Percentiles rank a stretch among this genome's conserved stretches.
phyloP scores from a whole-genome alignment of 768 basidiomycete species.

The Sutorius australiensis region DNA sequence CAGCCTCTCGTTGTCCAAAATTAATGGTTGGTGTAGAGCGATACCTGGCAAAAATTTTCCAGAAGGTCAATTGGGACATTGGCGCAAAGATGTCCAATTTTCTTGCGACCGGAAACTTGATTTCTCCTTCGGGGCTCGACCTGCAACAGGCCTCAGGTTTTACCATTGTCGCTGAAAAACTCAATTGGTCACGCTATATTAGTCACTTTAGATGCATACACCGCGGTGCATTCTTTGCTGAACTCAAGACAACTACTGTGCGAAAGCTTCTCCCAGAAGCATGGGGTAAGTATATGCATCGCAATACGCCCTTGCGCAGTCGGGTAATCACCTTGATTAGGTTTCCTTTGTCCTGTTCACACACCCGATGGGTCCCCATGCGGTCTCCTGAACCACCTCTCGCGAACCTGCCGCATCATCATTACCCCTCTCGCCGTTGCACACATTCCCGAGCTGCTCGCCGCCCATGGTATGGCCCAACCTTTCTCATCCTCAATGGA shows the following conservation, averaged over 20 bases:
- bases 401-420: slow-evolving; percentile 88
- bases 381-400: slow-evolving; percentile 95
- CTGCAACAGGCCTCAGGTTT: slow-evolving; percentile 98
- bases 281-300: slow-evolving; percentile 64
- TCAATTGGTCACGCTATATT: slow-evolving; percentile 98
- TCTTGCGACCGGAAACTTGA: slow-evolving; percentile 93
- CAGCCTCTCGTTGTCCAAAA: not conserved
- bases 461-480: slow-evolving; percentile 92
- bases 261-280: slow-evolving; percentile 95
- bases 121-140: slow-evolving; percentile 93
- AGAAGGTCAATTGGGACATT: slow-evolving; percentile 86
- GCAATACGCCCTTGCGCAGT: not conserved
- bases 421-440: slow-evolving; percentile 70
- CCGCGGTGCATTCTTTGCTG: slow-evolving; percentile 98
- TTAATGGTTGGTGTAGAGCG: slow-evolving; percentile 46
- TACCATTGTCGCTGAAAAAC: slow-evolving; percentile 97
- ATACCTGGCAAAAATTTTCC: slow-evolving; percentile 73
- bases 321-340: slow-evolving; percentile 36
- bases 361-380: slow-evolving; percentile 98
- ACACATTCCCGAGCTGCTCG: slow-evolving; percentile 78
- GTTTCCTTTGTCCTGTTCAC: slow-evolving; percentile 97
- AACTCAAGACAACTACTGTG: slow-evolving; percentile 96
- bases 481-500: slow-evolving; percentile 76
- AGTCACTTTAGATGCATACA: slow-evolving; percentile 98
- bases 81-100: slow-evolving; percentile 89